Evolutionary conservation across 2,329 filamentous ascomycete species (phyloP).

Genomic region (Ophiostoma ips): DNA sequence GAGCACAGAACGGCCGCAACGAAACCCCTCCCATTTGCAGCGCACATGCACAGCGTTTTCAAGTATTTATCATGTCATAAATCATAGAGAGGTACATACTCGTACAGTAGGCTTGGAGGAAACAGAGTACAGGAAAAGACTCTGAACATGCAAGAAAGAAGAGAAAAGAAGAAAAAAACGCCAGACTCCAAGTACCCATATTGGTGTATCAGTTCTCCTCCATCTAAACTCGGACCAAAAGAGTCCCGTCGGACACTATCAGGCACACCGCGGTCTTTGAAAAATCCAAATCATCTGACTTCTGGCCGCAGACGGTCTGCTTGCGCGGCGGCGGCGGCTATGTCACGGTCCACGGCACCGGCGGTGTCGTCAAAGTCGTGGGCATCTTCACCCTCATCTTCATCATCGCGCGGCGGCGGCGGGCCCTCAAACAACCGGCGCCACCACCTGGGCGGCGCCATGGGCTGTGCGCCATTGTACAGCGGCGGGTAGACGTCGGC

Average conservation of each 20-base stretch:
- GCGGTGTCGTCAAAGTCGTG: conserved; percentile 35
- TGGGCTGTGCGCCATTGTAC: conserved; percentile 67
- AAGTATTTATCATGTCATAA: neutral
- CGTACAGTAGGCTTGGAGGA: neutral
- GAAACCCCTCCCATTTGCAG: neutral
- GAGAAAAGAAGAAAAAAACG: neutral
- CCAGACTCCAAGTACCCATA: neutral
- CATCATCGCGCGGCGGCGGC: conserved; percentile 17
- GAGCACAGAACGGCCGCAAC: neutral
- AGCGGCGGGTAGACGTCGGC: conserved; percentile 90
- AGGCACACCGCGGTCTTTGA: too few relatives aligned
- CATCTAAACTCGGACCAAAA: too few relatives aligned
- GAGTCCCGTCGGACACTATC: too few relatives aligned
- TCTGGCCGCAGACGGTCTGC: conserved; percentile 17
- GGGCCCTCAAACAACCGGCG: conserved; percentile 63
- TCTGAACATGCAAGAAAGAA: neutral
- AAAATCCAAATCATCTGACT: neutral
- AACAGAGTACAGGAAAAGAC: neutral
- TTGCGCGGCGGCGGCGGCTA: conserved; percentile 40
- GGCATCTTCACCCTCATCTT: conserved; percentile 17
- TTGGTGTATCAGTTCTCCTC: too few relatives aligned
- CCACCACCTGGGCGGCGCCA: conserved; percentile 89
- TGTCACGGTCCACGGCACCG: conserved; percentile 46
- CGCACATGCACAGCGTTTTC: too few relatives aligned
- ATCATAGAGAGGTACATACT: neutral